Evolutionary conservation across 192 early-diverging fungal genomes (phyloP).

Genomic region (Backusella sp.): DNA sequence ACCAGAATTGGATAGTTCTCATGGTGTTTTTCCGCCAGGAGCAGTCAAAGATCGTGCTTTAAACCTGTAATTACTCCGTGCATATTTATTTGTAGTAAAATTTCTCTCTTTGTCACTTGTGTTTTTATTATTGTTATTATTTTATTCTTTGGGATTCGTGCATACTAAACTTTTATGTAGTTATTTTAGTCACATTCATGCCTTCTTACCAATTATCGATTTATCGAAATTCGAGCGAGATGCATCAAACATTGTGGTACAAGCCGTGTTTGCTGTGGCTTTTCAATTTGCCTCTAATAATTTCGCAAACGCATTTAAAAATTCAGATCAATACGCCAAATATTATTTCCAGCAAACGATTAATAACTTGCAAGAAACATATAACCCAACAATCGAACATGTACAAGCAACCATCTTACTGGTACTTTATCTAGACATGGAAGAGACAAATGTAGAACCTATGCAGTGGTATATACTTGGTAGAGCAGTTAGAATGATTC

Average conservation of each 20-base stretch:
- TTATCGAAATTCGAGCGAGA: constrained; percentile 18
- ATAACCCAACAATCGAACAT: neutral
- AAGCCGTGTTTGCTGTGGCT: constrained; percentile 18
- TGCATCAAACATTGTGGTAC: constrained; percentile 6
- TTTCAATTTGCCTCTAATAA: constrained; percentile 14
- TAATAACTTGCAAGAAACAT: constrained; percentile 12
- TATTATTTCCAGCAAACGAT: constrained; percentile 20
- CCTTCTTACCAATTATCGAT: constrained; percentile 27
- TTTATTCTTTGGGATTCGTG: neutral
- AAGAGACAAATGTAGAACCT: constrained; percentile 22
- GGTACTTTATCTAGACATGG: constrained; percentile 30
- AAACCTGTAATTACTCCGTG: constrained; percentile 13
- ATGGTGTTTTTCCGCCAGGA: neutral
- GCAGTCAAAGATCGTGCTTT: constrained; percentile 6
- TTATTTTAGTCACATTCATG: constrained; percentile 17
- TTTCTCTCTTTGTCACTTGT: neutral
- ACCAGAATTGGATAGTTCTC: neutral
- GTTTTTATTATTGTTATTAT: neutral
- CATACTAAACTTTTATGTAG: constrained; percentile 20
- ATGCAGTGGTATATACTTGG: constrained; percentile 36
- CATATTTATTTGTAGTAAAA: neutral
- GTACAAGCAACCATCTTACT: constrained; percentile 24
- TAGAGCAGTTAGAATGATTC: constrained; percentile 50
- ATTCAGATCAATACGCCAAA: neutral
- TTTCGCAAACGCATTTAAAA: neutral